Conservation (phyloP, 805 yeast species). For the Phaffomyces thermotolerans region DNA sequence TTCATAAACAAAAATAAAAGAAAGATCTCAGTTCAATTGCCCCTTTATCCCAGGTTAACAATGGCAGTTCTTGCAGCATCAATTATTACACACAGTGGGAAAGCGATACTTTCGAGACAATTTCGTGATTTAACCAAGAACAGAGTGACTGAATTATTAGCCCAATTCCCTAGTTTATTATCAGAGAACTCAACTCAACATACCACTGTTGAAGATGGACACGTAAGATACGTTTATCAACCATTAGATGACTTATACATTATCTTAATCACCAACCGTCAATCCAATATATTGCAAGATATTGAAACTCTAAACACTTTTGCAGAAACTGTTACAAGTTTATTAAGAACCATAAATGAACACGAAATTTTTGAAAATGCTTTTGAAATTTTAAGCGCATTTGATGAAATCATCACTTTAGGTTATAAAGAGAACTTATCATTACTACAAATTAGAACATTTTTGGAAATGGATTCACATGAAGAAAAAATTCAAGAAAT, state of each 20-base stretch:
- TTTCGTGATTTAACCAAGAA: constrained; percentile 80
- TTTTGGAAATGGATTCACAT: constrained; percentile 95
- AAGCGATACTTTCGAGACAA: constrained; percentile 86
- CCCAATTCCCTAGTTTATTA: constrained; percentile 78
- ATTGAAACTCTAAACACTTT: constrained; percentile 85
- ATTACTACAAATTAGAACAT: constrained; percentile 74
- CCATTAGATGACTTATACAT: constrained; percentile 92
- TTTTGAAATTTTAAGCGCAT: constrained; percentile 83
- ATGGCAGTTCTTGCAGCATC: constrained; percentile 90
- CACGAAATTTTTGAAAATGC: constrained; percentile 76
- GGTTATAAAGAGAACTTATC: constrained; percentile 89
- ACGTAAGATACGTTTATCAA: constrained; percentile 88
- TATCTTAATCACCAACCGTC: constrained; percentile 83
- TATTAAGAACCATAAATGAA: constrained; percentile 69
- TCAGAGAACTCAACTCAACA: constrained; percentile 69
- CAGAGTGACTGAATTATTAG: constrained; percentile 75
- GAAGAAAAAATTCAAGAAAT: constrained; percentile 98
- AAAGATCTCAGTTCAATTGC: not conserved
- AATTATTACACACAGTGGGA: constrained; percentile 89
- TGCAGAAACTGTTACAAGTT: constrained; percentile 70
- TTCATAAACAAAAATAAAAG: not conserved
- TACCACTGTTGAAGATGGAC: constrained; percentile 89
- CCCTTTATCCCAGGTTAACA: not conserved
- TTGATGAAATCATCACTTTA: constrained; percentile 85
- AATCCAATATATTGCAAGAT: constrained; percentile 89